Base-by-base conservation (phyloP, 192 early-diverging fungal genomes). In the Entophlyctis helioformis region DNA sequence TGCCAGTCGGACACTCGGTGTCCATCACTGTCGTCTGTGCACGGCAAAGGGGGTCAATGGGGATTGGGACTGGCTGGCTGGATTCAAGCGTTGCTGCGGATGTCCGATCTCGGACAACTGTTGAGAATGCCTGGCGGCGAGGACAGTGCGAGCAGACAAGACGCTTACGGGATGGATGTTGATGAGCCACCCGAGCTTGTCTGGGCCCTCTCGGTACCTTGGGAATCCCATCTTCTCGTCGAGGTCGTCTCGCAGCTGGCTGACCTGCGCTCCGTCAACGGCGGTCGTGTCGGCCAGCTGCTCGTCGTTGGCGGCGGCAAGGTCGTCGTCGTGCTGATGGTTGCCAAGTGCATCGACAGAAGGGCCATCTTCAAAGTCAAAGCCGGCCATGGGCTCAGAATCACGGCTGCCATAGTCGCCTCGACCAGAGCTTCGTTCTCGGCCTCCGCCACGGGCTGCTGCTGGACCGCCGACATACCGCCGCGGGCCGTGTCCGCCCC, bases 131-230 rank as follows among this genome's bases (percentile, higher is more conserved):
- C 20, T 23, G 27, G n/a, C n/a, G n/a, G n/a, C n/a, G n/a, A n/a
- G 15, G 26, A 7, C 15, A 41, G 27, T 36, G 20, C 44, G n/a
- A 48, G 33, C 35, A 47, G 39, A 22, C 7, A 46, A 22, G 7
- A 41, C 35, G 13, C 75, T 55, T 71, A 88, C 86, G 41, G 83
- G 66, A 51, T 91, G 84, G 72, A 96, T 93, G 71, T 98, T 98
- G 24, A 94, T 77, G 27, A 98, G 68, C 96, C 96, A 98, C 0
- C 96, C 96, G 23, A 75, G 48, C 42, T 44, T 51, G 21, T 50
- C 44, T 11, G 54, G 42, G 3, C 62, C 65, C 37, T 74, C 67
- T 2, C 26, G 44, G 37, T 58, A 61, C 19, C 59, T 15, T 10
- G 38, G 42, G 39, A 71, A 71, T 1, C 69, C 69, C 69, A 71